Base-by-base conservation (phyloP, 495 filamentous ascomycete genomes). In the Hypoxylon fuscum region DNA sequence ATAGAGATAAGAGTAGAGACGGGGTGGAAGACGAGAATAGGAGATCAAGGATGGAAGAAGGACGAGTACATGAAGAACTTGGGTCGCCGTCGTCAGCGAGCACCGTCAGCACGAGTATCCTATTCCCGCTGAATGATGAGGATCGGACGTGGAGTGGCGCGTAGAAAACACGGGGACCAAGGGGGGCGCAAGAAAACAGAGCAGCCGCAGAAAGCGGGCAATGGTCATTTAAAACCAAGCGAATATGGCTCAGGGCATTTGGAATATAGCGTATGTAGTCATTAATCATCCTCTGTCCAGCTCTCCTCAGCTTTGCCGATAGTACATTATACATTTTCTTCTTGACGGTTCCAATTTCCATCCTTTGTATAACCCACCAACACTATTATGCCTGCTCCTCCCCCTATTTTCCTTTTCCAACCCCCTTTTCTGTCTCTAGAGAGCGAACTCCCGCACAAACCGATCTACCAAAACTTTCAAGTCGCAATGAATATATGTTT, bases 101-200 rank as follows among this genome's bases (percentile, higher is more conserved):
- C 20, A 59, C 55, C 6, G 23, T 60, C 0, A 22, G 44, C 15
- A 59, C 62, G n/a, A 65, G 62, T 10, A 55, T 65, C 14, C 27
- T 65, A 2, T 65, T 65, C 35, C 62, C 62, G 1, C 23, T 15
- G 11, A 55, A 60, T 10, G 62, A 65, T 4, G 62, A 65, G 25
- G 32, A 35, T 35, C 32, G 32, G 32, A 35, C 32, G 4, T 35
- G 32, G 32, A 35, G 32, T 10, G 32, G 32, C 32, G 32, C 32
- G 32, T 35, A 35, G 32, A 3, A 12, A n/a, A 35, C 12, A n/a
- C 32, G 32, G 32, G 32, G 8, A 11, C 4, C 2, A 2, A 35
- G 12, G 2, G 32, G 32, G 5, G 12, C 32, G 12, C 32, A 29
- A 29, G 27, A 29, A 29, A 27, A 8, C 25, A 27, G 6, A 45